Conservation (phyloP, 148 eudicot species). For the Hydrangea macrophylla region DNA sequence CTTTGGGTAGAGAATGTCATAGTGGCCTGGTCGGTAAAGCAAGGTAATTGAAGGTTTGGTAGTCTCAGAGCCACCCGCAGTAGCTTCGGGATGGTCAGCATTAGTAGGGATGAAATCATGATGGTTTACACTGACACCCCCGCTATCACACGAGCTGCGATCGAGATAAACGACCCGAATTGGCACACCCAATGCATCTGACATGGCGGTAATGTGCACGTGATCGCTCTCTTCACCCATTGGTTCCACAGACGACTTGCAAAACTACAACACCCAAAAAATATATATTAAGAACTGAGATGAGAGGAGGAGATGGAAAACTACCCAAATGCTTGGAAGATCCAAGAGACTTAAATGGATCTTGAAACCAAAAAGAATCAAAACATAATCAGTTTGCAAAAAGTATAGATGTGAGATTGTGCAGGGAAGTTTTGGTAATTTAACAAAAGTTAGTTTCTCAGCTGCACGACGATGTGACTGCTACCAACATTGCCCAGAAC, state of each 20-base stretch:
- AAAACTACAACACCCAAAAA: too few species aligned
- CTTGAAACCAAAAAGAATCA: slow-evolving; percentile 11
- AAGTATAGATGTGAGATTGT: not conserved
- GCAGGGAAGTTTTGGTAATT: not conserved
- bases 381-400: not conserved
- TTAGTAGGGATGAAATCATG: slow-evolving; percentile 79
- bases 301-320: not conserved
- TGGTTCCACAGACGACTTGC: slow-evolving; percentile 98
- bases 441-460: not conserved
- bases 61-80: slow-evolving; percentile 30
- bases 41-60: slow-evolving; percentile 59
- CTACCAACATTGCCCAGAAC: not conserved
- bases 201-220: slow-evolving; percentile 88
- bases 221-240: slow-evolving; percentile 99
- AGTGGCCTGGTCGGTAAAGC: slow-evolving; percentile 96
- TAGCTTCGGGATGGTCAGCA: slow-evolving; percentile 13
- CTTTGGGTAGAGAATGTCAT: slow-evolving; percentile 83
- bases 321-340: not conserved
- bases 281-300: not conserved
- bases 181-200: slow-evolving; percentile 88
- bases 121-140: slow-evolving; percentile 75
- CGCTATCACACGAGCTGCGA: slow-evolving; percentile 70
- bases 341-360: not conserved
- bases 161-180: slow-evolving; percentile 92
- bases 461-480: not conserved